phyloP scores from a whole-genome alignment of 208 protist genomes.

The Leishmania aethiopica region DNA sequence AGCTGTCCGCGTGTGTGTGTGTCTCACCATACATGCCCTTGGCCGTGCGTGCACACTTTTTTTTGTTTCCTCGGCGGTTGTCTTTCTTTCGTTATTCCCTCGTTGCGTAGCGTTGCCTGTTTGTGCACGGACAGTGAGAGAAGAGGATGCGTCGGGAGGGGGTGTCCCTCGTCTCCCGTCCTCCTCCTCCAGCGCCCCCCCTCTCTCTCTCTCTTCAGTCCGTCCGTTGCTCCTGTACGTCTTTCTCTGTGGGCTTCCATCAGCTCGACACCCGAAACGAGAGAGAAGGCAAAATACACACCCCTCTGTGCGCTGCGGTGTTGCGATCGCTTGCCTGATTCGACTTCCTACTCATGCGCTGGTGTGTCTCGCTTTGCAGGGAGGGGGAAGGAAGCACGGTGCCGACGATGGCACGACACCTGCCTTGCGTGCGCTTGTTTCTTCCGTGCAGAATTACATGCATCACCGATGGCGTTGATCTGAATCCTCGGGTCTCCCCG shows the following conservation, averaged over 20 bases:
- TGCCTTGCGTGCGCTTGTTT: no score
- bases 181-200: neutral
- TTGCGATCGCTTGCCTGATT: neutral
- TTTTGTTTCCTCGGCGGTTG: neutral
- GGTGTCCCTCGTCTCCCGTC: neutral
- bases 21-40: neutral
- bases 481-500: neutral
- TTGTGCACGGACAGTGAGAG: neutral
- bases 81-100: neutral
- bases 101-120: neutral
- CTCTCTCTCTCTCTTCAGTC: conserved; percentile 4
- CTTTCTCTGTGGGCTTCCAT: neutral
- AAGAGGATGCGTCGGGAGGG: neutral
- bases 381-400: neutral
- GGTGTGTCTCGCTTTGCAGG: neutral
- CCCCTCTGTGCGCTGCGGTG: neutral
- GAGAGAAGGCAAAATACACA: neutral
- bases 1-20: neutral
- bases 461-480: no score
- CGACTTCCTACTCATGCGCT: neutral
- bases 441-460: neutral
- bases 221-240: neutral
- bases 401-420: neutral
- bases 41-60: neutral
- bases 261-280: neutral